Evolutionary conservation across 2,329 filamentous ascomycete species (phyloP).

Genomic region (Ilyonectria robusta): DNA sequence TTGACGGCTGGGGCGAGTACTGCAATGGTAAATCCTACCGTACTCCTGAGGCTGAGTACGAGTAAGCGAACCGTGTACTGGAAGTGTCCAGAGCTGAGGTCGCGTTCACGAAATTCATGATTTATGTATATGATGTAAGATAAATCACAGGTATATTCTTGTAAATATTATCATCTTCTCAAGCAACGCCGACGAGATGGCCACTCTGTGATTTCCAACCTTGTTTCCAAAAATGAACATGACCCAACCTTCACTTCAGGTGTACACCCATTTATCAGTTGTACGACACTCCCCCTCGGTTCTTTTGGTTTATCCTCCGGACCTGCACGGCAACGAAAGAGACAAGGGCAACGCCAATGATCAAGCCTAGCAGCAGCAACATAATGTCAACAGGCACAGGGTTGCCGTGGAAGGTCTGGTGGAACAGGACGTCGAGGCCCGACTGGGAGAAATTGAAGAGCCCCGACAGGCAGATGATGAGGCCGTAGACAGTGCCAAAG

Average conservation of each 20-base stretch:
- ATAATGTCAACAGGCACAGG: slow-evolving; percentile 84
- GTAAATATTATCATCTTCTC: neutral
- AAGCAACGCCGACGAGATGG: neutral
- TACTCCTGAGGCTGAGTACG: slow-evolving; percentile 40
- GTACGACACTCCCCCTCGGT: slow-evolving; percentile 43
- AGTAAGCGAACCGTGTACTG: slow-evolving; percentile 21
- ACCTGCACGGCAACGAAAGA: slow-evolving; percentile 70
- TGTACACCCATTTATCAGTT: neutral
- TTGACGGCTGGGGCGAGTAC: slow-evolving; percentile 53
- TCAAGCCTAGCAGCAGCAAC: slow-evolving; percentile 72
- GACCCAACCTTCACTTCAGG: neutral
- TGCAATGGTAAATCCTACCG: slow-evolving; percentile 46
- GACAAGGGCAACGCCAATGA: slow-evolving; percentile 77
- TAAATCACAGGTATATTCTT: neutral
- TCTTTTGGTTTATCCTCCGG: slow-evolving; percentile 50
- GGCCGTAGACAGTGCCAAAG: slow-evolving; percentile 94
- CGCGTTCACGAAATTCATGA: neutral
- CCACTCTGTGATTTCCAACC: neutral
- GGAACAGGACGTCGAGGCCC: slow-evolving; percentile 83
- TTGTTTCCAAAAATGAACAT: neutral
- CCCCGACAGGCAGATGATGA: slow-evolving; percentile 89
- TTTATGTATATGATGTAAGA: neutral
- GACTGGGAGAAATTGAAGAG: slow-evolving; percentile 88
- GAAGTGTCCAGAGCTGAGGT: neutral
- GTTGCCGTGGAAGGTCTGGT: slow-evolving; percentile 78